Conservation (phyloP, 139 green algal species). For the Tetratostichococcus sp. region DNA sequence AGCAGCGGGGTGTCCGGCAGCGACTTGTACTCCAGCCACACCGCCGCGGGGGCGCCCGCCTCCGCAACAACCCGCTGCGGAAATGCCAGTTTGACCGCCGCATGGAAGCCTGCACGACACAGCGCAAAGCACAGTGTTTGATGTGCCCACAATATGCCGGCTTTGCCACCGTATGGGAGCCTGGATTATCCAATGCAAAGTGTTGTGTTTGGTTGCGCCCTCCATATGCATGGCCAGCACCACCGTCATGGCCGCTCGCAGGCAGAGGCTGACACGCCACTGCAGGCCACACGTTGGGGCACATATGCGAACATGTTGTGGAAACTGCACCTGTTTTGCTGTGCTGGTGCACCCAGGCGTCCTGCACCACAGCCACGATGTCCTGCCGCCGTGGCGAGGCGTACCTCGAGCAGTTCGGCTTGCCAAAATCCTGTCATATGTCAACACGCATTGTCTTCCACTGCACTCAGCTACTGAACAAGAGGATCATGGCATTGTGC, state of each 20-base stretch:
- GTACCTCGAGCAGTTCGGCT: conserved; percentile 26
- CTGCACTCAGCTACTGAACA: too few species aligned
- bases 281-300: too few species aligned
- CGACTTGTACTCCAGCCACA: conserved; percentile 30
- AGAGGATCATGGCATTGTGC: too few species aligned
- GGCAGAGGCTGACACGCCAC: too few species aligned
- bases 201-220: too few species aligned
- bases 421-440: conserved; percentile 43
- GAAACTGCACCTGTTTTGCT: not conserved
- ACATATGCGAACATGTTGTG: too few species aligned
- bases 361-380: conserved; percentile 1
- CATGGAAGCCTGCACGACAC: conserved; percentile 7
- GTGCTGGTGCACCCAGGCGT: conserved; percentile 13
- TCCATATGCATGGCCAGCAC: too few species aligned
- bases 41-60: conserved; percentile 29
- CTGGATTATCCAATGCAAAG: too few species aligned
- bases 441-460: too few species aligned
- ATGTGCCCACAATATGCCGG: not conserved
- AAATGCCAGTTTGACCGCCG: conserved; percentile 12
- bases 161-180: too few species aligned
- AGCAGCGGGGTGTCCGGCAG: conserved; percentile 8
- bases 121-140: too few species aligned
- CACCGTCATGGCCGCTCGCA: too few species aligned
- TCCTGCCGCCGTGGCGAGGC: conserved; percentile 10
- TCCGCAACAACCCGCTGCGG: conserved; percentile 5